These are phyloP conservation scores for Pisolithus marmoratus DNA, from an alignment of 768 basidiomycete species.

Conservation along the genomic window DNA sequence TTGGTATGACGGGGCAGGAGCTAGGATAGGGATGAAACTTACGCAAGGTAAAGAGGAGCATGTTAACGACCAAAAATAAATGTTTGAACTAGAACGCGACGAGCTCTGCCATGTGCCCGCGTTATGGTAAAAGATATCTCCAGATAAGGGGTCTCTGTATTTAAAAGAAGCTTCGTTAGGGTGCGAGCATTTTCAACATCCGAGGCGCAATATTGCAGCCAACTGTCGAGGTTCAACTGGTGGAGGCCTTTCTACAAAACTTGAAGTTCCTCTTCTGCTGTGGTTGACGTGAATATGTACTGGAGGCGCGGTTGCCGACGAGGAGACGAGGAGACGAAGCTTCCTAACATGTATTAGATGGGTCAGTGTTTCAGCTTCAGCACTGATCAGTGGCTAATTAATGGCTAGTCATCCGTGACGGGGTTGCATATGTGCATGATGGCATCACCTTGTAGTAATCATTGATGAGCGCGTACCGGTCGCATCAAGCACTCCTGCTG, in stretches of 20 bases:
- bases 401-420: too few species aligned
- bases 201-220: background rate
- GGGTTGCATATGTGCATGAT: too few species aligned
- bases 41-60: conserved; percentile 18
- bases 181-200: background rate
- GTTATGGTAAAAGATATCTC: conserved; percentile 2
- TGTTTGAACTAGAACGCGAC: conserved; percentile 6
- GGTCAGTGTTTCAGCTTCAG: too few species aligned
- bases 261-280: background rate
- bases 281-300: background rate
- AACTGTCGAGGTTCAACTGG: conserved; percentile 11
- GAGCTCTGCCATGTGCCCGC: background rate
- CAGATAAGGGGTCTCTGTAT: conserved; percentile 16
- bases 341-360: too few species aligned
- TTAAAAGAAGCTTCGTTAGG: background rate
- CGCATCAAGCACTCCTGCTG: too few species aligned
- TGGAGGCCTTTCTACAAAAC: background rate
- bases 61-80: conserved; percentile 23
- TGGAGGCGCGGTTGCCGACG: background rate
- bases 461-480: too few species aligned
- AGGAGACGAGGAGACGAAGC: too few species aligned
- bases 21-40: background rate
- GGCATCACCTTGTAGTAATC: too few species aligned
- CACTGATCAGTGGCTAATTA: too few species aligned
- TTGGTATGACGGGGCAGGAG: background rate